Percentiles rank a stretch among this genome's conserved stretches.
Evolutionary conservation across 2,329 filamentous ascomycete genomes (phyloP).

Genomic region (Grosmannia clavigera): DNA sequence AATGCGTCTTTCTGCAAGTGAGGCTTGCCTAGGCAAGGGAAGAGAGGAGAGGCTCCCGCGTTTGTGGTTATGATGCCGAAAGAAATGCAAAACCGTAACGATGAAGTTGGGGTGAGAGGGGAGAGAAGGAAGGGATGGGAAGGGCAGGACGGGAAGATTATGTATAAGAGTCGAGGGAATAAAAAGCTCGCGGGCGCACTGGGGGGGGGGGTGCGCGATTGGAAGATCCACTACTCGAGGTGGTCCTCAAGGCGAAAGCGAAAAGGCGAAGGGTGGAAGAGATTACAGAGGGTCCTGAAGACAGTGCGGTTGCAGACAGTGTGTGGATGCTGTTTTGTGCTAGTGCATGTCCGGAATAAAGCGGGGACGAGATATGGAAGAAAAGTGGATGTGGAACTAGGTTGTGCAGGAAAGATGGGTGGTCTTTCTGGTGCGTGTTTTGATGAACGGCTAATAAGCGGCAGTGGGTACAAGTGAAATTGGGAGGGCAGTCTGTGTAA

Average conservation of each 20-base stretch:
- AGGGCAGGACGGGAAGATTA: not conserved
- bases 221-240: not conserved
- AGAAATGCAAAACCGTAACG: not conserved
- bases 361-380: slow-evolving; percentile 5
- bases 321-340: not conserved
- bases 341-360: slow-evolving; percentile 9
- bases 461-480: slow-evolving; percentile 11
- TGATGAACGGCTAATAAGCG: slow-evolving; percentile 11
- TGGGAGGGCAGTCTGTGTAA: slow-evolving; percentile 5
- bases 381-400: slow-evolving; percentile 4
- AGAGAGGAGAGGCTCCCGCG: not conserved
- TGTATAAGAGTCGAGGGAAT: slow-evolving; percentile 6
- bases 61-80: not conserved
- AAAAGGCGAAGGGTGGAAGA: not conserved
- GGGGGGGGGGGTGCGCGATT: not conserved
- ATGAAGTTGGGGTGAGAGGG: not conserved
- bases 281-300: not conserved
- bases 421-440: slow-evolving; percentile 4
- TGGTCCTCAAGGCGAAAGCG: not conserved
- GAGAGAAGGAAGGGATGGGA: slow-evolving; percentile 1
- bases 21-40: slow-evolving; percentile 3
- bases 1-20: slow-evolving; percentile 9
- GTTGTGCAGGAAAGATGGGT: slow-evolving; percentile 4
- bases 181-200: slow-evolving; percentile 6
- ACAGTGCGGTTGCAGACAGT: slow-evolving; percentile 1